Evolutionary conservation across 2,329 filamentous ascomycete genomes (phyloP).

Genomic region (Botrytis fragariae): DNA sequence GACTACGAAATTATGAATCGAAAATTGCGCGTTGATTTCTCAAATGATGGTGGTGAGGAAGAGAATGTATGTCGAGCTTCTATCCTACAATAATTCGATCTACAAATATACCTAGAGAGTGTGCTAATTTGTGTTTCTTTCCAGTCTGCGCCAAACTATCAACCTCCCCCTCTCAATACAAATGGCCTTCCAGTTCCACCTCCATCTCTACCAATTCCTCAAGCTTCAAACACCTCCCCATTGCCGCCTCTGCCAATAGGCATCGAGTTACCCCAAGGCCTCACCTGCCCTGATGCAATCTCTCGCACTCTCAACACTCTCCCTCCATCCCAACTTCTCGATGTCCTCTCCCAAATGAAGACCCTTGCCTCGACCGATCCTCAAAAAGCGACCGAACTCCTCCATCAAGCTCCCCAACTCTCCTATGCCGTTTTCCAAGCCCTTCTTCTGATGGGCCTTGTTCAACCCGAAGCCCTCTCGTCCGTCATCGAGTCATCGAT

Average conservation of each 20-base stretch:
- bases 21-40: slow-evolving; percentile 93
- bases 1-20: slow-evolving; percentile 93
- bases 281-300: slow-evolving; percentile 86
- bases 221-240: slow-evolving; percentile 45
- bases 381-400: slow-evolving; percentile 76
- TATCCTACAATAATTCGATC: background rate
- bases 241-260: slow-evolving; percentile 83
- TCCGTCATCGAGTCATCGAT: slow-evolving; percentile 67
- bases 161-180: slow-evolving; percentile 21
- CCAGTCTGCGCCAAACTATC: slow-evolving; percentile 13
- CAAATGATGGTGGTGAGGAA: slow-evolving; percentile 76
- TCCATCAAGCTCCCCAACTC: slow-evolving; percentile 86
- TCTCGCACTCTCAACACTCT: slow-evolving; percentile 85
- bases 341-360: slow-evolving; percentile 94
- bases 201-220: slow-evolving; percentile 31
- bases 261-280: slow-evolving; percentile 75
- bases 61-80: slow-evolving; percentile 41
- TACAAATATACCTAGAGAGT: background rate
- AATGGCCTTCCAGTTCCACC: slow-evolving; percentile 37
- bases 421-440: slow-evolving; percentile 95
- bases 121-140: background rate
- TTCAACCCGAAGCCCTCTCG: slow-evolving; percentile 78
- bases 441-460: slow-evolving; percentile 85
- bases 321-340: slow-evolving; percentile 83
- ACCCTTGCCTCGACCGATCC: slow-evolving; percentile 79